These are phyloP conservation scores for Saccharomycopsis hybrid DNA, from an alignment of 1,139 yeast genomes.

Conservation along the genomic window DNA sequence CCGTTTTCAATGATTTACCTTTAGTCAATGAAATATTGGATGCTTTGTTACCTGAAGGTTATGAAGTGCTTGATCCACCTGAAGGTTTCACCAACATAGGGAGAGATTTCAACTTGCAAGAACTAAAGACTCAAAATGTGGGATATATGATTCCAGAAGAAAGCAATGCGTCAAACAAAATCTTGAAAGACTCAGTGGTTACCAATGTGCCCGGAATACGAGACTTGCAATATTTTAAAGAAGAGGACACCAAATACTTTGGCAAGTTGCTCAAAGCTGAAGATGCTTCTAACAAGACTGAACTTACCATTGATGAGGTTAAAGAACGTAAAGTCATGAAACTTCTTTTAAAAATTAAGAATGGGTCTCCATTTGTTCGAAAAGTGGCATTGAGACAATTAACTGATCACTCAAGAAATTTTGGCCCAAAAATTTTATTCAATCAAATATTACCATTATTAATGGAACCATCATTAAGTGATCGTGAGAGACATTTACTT, in stretches of 20 bases:
- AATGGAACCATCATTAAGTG: constrained; percentile 67
- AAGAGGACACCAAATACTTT: constrained; percentile 68
- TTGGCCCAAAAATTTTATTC: constrained; percentile 69
- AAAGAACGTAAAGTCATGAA: constrained; percentile 59
- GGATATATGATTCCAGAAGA: constrained; percentile 34
- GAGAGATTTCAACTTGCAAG: constrained; percentile 33
- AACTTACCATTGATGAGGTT: constrained; percentile 44
- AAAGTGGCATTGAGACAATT: constrained; percentile 66
- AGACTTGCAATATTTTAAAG: constrained; percentile 61
- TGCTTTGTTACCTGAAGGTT: constrained; percentile 50
- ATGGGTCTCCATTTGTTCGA: constrained; percentile 64
- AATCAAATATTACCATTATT: constrained; percentile 67
- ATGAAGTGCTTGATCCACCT: constrained; percentile 43
- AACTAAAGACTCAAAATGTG: constrained; percentile 21
- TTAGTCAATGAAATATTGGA: constrained; percentile 46
- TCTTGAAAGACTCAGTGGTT: constrained; percentile 33
- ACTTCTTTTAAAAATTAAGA: constrained; percentile 63
- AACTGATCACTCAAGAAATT: constrained; percentile 54
- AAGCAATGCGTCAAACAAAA: constrained; percentile 24
- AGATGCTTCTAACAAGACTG: constrained; percentile 26
- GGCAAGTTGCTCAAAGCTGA: constrained; percentile 45
- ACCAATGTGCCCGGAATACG: constrained; percentile 59
- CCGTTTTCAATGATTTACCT: constrained; percentile 40
- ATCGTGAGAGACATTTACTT: constrained; percentile 76
- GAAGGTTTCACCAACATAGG: constrained; percentile 31